Base-by-base conservation (phyloP, 257 asterid species). In the Linderniella brevidens region DNA sequence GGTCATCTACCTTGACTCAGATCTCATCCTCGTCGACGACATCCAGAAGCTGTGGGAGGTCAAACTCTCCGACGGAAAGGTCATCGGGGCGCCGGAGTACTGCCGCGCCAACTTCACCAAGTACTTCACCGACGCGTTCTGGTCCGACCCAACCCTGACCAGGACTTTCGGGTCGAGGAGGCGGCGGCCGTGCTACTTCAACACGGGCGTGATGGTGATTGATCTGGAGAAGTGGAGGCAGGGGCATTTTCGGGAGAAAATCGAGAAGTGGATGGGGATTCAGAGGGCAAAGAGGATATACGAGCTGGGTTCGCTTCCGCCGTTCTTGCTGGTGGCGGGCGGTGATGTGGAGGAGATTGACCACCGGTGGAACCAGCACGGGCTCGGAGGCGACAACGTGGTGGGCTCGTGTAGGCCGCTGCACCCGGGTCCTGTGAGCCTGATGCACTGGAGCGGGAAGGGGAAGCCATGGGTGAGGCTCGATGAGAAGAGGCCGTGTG, bases 161-260 rank as follows among this genome's bases (percentile, higher is more conserved):
- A 50, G 64, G 45, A 73, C 54, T 1, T 81, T 81, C 70, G 66
- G 49, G 20, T 72, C 75, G 6, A 66, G 48, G 9, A 58, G n/a
- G n/a, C n/a, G n/a, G n/a, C n/a, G 46, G n/a, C 90, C 93, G 12
- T 81, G 93, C 42, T 81, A 81, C 19, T 81, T 81, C 57, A 81
- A 81, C 66, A 81, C 93, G 13, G 93, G 93, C 0, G 93, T 81
- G 0, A 78, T 81, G 92, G 83, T 81, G 4, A 81, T 81, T 69
- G 86, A 81, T 17, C 52, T 81, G 61, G 60, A 55, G 35, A 68
- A 60, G 58, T 81, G 93, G 93, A 64, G 92, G 55, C 77, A 58
- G 49, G 93, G 93, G 8, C 60, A 78, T 20, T 81, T 57, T 54
- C 44, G 68, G 49, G 45, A 44, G 41, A 72, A 60, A 36, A 81